Base-by-base conservation (phyloP, 192 early-diverging fungal species). In the Chytriomyces hyalinus region DNA sequence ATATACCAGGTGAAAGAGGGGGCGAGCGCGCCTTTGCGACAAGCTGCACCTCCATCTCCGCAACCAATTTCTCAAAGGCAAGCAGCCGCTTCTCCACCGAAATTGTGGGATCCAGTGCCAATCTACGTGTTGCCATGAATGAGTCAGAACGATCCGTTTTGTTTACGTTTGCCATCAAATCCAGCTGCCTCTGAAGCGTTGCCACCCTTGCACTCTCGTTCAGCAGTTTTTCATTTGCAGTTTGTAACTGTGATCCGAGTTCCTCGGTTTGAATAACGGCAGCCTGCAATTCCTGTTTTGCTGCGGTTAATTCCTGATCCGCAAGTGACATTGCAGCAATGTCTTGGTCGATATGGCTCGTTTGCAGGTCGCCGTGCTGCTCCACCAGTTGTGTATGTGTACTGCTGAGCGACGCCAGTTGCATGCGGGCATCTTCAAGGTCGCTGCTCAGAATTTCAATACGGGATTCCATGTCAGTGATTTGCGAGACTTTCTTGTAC, bases 21-120 rank as follows among this genome's bases (percentile, higher is more conserved):
- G 36, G 36, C 36, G 36, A 36, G 3, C 36, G 36, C 36, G 36
- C 36, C 36, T 36, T 36, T 36, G 36, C 36, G 36, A 73, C 59
- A 10, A 45, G n/a, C 72, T 73, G 72, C 44, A 73, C 50, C 72
- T 73, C 72, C 24, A 62, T n/a, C 4, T 73, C 72, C 8, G 72
- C 57, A 63, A 73, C 72, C 22, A 73, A n/a, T 46, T 73, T 73
- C 45, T 63, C 72, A 48, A 43, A 73, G 5, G 72, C 57, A 10
- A 9, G 13, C 15, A 62, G 13, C 45, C 50, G 26, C 1, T 73
- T 24, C 28, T 15, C 61, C 9, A 60, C 70, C 15, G 13, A 17
- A 2, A 17, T 44, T n/a, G 9, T 13, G 10, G 24, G n/a, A 8
- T 61, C 72, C 61, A 62, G 8, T 22, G 72, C 72, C 10, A 22